phyloP scores from a whole-genome alignment of 2,329 filamentous ascomycete species.

The Aspergillus vadensis region DNA sequence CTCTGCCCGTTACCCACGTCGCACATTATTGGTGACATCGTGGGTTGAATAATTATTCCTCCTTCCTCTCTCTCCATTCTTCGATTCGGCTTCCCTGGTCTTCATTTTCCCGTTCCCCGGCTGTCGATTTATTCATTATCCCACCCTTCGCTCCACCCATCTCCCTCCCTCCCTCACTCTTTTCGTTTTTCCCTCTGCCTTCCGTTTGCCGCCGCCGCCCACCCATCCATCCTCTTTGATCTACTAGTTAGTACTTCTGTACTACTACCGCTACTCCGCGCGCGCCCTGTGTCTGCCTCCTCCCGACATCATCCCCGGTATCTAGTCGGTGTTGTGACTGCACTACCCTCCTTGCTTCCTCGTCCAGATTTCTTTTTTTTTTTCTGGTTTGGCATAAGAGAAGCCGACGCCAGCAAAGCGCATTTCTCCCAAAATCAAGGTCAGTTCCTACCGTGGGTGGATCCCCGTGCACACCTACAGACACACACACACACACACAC shows the following conservation, averaged over 20 bases:
- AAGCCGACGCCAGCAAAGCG: not conserved
- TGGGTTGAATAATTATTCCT: slow-evolving; percentile 1
- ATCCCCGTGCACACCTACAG: not conserved
- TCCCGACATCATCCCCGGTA: not conserved
- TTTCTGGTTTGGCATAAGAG: not conserved
- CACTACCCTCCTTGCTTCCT: not conserved
- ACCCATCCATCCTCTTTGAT: not conserved
- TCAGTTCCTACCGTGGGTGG: slow-evolving; percentile 1
- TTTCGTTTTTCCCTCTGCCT: slow-evolving; percentile 9
- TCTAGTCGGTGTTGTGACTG: not conserved
- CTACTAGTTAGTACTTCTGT: not conserved
- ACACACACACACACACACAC: not conserved
- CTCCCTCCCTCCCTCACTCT: not conserved
- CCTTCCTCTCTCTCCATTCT: slow-evolving; percentile 7
- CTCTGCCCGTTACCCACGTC: slow-evolving; percentile 1
- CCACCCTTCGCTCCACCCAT: not conserved
- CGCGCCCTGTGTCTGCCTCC: too few species aligned
- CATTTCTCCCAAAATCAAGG: not conserved
- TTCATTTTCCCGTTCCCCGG: slow-evolving; percentile 6
- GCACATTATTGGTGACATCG: slow-evolving; percentile 6
- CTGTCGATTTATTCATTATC: slow-evolving; percentile 1
- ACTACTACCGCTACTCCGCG: too few species aligned
- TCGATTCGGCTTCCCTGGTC: slow-evolving; percentile 2
- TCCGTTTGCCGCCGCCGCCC: slow-evolving; percentile 7
- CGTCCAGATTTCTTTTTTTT: too few species aligned